phyloP scores from a whole-genome alignment of 1,139 yeast species.

The Geotrichum fermentans region DNA sequence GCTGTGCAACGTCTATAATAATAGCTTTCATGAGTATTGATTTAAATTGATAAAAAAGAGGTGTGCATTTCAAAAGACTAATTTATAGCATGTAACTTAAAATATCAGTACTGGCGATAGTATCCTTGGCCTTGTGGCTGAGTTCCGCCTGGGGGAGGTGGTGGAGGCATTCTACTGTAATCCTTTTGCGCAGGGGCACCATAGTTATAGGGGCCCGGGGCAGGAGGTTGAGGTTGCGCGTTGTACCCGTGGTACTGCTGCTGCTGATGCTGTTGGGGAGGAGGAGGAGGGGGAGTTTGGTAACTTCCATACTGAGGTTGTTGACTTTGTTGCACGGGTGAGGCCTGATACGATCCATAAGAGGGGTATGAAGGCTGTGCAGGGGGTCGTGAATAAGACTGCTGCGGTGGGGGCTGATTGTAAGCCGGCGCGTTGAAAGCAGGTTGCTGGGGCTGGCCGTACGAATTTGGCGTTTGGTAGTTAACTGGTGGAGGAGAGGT shows the following conservation, averaged over 20 bases:
- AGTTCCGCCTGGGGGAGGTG: conserved; percentile 16
- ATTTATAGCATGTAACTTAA: no score
- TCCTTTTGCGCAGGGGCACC: conserved; percentile 40
- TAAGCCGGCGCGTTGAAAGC: background rate
- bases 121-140: conserved; percentile 12
- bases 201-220: conserved; percentile 41
- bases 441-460: conserved; percentile 10
- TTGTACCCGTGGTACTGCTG: conserved; percentile 39
- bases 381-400: conserved; percentile 22
- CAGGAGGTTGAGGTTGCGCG: background rate
- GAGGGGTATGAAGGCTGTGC: conserved; percentile 15
- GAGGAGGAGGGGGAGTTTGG: conserved; percentile 19
- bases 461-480: background rate
- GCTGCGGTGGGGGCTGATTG: conserved; percentile 5
- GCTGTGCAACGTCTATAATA: no score
- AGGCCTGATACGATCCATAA: conserved; percentile 20
- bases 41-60: no score
- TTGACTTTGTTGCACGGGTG: conserved; percentile 5
- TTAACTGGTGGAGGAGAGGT: background rate
- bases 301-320: conserved; percentile 6
- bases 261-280: conserved; percentile 30
- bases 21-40: no score
- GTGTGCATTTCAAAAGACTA: no score
- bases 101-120: conserved; percentile 12
- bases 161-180: conserved; percentile 19